Conservation (phyloP, 148 eudicot species). For the Cornus controversa region DNA sequence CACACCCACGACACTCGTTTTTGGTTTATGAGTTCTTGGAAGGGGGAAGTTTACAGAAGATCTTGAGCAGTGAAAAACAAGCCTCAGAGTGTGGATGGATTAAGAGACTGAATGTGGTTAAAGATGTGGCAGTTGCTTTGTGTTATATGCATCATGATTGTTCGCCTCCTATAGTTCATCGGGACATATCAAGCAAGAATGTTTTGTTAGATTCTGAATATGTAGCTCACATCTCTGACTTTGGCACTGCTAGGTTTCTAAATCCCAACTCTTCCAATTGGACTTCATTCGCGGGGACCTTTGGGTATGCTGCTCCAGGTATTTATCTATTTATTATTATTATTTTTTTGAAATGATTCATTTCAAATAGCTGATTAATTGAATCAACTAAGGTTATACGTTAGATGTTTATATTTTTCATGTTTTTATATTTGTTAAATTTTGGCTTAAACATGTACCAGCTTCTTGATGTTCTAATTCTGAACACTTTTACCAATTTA, state of each 20-base stretch:
- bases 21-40: conserved; percentile 29
- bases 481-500: no score
- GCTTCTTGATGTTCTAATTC: no score
- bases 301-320: conserved; percentile 11
- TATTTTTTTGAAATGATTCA: no score
- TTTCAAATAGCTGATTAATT: neutral
- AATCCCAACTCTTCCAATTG: neutral
- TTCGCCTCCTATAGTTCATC: conserved; percentile 13
- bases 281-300: conserved; percentile 11
- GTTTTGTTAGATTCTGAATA: neutral
- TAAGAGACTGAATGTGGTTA: conserved; percentile 17
- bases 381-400: no score
- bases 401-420: neutral
- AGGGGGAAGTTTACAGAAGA: conserved; percentile 20
- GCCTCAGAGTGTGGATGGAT: conserved; percentile 9
- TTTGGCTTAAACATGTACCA: no score
- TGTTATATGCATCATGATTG: conserved; percentile 19
- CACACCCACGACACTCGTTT: conserved; percentile 12
- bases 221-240: neutral
- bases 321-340: neutral
- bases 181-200: conserved; percentile 13
- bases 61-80: neutral
- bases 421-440: no score
- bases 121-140: conserved; percentile 18
- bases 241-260: neutral